phyloP scores from a whole-genome alignment of 345 rosid genomes.

The Eutrema japonicum region DNA sequence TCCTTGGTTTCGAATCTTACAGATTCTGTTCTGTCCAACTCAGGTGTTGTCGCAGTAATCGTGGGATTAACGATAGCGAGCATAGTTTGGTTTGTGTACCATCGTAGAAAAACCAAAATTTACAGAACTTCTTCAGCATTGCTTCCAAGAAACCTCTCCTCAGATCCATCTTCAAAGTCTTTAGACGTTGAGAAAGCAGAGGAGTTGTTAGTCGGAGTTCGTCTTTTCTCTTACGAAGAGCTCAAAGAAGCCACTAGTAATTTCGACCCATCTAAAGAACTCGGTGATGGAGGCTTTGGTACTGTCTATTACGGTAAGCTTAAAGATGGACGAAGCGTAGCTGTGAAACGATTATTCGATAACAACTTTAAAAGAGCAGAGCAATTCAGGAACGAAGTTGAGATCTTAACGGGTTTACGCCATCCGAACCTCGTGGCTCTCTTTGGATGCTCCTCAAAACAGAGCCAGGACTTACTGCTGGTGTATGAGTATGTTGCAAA shows the following conservation, averaged over 20 bases:
- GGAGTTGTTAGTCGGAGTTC: slow-evolving; percentile 49
- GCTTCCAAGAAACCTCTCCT: slow-evolving; percentile 48
- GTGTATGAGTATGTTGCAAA: slow-evolving; percentile 83
- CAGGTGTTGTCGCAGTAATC: slow-evolving; percentile 34
- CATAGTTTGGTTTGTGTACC: slow-evolving; percentile 25
- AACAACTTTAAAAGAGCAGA: slow-evolving; percentile 74
- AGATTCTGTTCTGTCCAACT: too few species aligned
- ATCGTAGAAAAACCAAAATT: slow-evolving; percentile 40
- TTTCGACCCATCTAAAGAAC: slow-evolving; percentile 71
- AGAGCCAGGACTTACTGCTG: slow-evolving; percentile 70
- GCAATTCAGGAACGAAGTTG: slow-evolving; percentile 87
- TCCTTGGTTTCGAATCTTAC: too few species aligned
- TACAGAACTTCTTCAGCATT: slow-evolving; percentile 41
- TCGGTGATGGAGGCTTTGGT: slow-evolving; percentile 96
- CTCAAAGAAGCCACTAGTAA: slow-evolving; percentile 72
- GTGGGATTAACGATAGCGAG: slow-evolving; percentile 35
- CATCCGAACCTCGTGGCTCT: slow-evolving; percentile 76
- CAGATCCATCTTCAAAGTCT: slow-evolving; percentile 48
- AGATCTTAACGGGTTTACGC: slow-evolving; percentile 66
- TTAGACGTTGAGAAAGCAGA: slow-evolving; percentile 55
- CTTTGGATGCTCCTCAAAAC: slow-evolving; percentile 87
- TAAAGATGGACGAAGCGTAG: slow-evolving; percentile 77
- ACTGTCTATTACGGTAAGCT: slow-evolving; percentile 87
- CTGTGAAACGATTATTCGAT: slow-evolving; percentile 84
- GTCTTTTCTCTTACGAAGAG: slow-evolving; percentile 62